Percentiles rank a stretch among this genome's conserved stretches.
phyloP scores from a whole-genome alignment of 2,329 filamentous ascomycete species.

The Colletotrichum sp. region DNA sequence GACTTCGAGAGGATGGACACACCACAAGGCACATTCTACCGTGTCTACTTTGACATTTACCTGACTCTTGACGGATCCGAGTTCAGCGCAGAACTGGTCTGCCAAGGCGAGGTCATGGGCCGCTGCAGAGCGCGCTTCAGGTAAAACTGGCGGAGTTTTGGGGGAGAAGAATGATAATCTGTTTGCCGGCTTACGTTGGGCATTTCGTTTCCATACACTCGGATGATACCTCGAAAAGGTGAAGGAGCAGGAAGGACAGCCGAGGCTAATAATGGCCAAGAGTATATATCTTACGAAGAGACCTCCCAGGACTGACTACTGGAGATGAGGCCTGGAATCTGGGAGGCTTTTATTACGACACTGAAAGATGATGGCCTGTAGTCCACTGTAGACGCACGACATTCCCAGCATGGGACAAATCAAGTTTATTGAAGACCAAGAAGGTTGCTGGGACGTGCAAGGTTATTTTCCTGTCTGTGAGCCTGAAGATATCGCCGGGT shows the following conservation, averaged over 20 bases:
- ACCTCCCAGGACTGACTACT: constrained; percentile 11
- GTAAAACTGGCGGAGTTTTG: constrained; percentile 39
- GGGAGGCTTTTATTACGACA: constrained; percentile 16
- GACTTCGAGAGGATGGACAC: constrained; percentile 99
- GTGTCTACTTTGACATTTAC: constrained; percentile 81
- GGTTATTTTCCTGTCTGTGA: neutral
- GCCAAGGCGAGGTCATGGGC: constrained; percentile 98
- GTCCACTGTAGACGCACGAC: constrained; percentile 19
- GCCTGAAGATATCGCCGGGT: neutral
- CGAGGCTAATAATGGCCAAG: constrained; percentile 20
- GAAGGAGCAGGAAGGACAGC: constrained; percentile 12
- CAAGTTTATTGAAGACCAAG: constrained; percentile 7
- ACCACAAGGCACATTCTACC: constrained; percentile 94
- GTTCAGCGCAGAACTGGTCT: constrained; percentile 98
- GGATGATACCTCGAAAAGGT: constrained; percentile 25
- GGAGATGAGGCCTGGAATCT: constrained; percentile 9
- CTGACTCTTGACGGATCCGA: constrained; percentile 96
- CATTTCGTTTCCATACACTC: constrained; percentile 23
- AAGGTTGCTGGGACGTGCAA: neutral
- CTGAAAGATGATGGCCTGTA: constrained; percentile 15
- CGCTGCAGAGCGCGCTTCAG: constrained; percentile 90
- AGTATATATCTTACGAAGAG: constrained; percentile 21
- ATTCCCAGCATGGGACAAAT: constrained; percentile 16
- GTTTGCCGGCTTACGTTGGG: constrained; percentile 5
- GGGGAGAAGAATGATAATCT: constrained; percentile 4